Base-by-base conservation (phyloP, 2,329 filamentous ascomycete genomes). In the Colletotrichum sp. region DNA sequence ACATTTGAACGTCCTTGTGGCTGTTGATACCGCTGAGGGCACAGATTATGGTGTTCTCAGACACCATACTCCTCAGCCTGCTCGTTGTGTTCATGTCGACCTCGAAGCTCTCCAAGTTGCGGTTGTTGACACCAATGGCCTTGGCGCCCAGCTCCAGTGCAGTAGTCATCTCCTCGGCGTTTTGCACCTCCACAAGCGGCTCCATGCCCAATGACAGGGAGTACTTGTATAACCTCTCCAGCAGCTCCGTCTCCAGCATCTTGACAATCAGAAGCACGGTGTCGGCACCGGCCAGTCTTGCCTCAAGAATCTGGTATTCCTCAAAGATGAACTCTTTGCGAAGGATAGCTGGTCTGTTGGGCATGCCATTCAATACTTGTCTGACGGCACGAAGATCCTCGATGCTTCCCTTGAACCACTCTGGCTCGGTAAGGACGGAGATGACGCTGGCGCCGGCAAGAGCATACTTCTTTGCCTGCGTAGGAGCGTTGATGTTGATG, bases 371-470 rank as follows among this genome's bases (percentile, higher is more conserved):
- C n/a, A 99, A 88, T 65, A 95, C 96, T 84, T 96, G 95, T 60
- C 97, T 92, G 34, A 99, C 97, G 39, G 94, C 92, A 76, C 95
- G 92, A 70, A 99, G 87, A 83, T 99, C 97, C 75, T 99, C 96
- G 76, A 99, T 96, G 85, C 94, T 98, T 64, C 97, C 97, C 87
- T 98, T 99, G 89, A 99, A 99, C 97, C 97, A 99, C 82, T 99
- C 95, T 1, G 98, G 97, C 85, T 99, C 97, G 0, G 97, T 99
- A 63, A 99, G 90, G n/a, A 99, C 97, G 2, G 97, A 99, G 79
- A 99, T 99, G 52, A 98, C 95, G 83, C 96, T 99, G 64, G 97
- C 97, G 16, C 97, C 98, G 8, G 97, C 96, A 68, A 97, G 90
- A 12, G 98, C 97, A 84, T 99, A 99, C 79, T 94, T 95, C 78